Percentiles rank a stretch among this genome's conserved stretches.
Evolutionary conservation across 1,284 basidiomycete species (phyloP).

Genomic region (Leccinum subatratum): DNA sequence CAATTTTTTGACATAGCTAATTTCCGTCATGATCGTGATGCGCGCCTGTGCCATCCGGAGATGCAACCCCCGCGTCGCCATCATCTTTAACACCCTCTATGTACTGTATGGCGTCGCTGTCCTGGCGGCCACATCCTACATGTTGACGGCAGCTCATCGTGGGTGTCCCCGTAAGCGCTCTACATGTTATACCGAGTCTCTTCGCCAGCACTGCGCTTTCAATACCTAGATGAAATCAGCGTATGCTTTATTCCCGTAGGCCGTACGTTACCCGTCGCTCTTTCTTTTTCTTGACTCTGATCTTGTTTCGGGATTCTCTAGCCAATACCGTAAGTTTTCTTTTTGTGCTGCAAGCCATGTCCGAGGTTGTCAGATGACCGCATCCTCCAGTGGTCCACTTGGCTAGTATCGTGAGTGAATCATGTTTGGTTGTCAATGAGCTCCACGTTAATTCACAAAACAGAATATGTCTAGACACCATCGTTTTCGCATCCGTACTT

Average conservation of each 20-base stretch:
- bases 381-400: constrained; percentile 18
- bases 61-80: constrained; percentile 8
- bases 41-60: constrained; percentile 23
- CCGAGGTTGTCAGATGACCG: neutral
- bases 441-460: neutral
- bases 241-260: constrained; percentile 10
- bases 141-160: constrained; percentile 5
- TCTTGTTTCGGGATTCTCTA: constrained; percentile 5
- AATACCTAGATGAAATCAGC: constrained; percentile 9
- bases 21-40: constrained; percentile 23
- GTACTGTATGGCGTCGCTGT: constrained; percentile 7
- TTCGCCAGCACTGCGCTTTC: constrained; percentile 7
- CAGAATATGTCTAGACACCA: constrained; percentile 20
- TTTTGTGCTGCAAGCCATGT: neutral
- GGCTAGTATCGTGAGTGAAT: constrained; percentile 17
- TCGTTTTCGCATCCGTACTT: constrained; percentile 7
- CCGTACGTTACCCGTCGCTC: constrained; percentile 12
- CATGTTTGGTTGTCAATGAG: neutral
- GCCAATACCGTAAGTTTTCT: constrained; percentile 13
- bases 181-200: neutral
- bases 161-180: constrained; percentile 1
- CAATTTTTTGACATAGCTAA: neutral
- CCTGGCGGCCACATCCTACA: constrained; percentile 1
- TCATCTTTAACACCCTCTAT: constrained; percentile 10
- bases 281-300: neutral